Evolutionary conservation across 139 green algal species (phyloP).

Genomic region (Axilococcus clingmanii): DNA sequence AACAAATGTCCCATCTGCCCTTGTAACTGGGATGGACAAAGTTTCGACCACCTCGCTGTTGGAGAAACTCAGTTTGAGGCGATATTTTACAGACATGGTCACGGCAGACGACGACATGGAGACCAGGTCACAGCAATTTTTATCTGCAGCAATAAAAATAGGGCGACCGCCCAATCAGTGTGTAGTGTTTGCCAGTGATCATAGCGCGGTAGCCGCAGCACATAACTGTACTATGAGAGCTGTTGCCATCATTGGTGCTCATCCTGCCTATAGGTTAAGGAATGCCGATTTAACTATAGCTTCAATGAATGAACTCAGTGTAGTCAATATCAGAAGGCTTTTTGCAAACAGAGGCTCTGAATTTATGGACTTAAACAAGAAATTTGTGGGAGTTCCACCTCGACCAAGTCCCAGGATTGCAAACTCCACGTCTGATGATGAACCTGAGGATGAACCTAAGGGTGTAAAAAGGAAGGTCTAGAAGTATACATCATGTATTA

Average conservation of each 20-base stretch:
- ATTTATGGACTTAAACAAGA: conserved; percentile 47
- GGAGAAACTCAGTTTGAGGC: conserved; percentile 41
- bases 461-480: too few species aligned
- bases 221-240: conserved; percentile 89
- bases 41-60: conserved; percentile 22
- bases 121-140: conserved; percentile 53
- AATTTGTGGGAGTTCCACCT: neutral
- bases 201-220: conserved; percentile 60
- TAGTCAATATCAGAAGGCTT: conserved; percentile 73
- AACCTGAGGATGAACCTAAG: too few species aligned
- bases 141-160: conserved; percentile 76
- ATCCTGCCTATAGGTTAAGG: conserved; percentile 49
- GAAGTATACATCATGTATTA: too few species aligned
- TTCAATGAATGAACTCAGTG: conserved; percentile 57
- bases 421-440: neutral
- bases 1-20: conserved; percentile 52
- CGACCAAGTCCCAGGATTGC: neutral
- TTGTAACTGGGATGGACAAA: conserved; percentile 49
- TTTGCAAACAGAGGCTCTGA: conserved; percentile 39
- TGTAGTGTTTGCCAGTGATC: conserved; percentile 62
- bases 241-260: conserved; percentile 43
- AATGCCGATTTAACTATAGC: conserved; percentile 68
- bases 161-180: conserved; percentile 69
- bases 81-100: conserved; percentile 41
- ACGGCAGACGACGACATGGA: conserved; percentile 81